A percentile compares a stretch with the other conserved stretches of the same genome.
Conservation (phyloP, 2,329 filamentous ascomycete species). For the Phaeosphaeriaceae sp. region DNA sequence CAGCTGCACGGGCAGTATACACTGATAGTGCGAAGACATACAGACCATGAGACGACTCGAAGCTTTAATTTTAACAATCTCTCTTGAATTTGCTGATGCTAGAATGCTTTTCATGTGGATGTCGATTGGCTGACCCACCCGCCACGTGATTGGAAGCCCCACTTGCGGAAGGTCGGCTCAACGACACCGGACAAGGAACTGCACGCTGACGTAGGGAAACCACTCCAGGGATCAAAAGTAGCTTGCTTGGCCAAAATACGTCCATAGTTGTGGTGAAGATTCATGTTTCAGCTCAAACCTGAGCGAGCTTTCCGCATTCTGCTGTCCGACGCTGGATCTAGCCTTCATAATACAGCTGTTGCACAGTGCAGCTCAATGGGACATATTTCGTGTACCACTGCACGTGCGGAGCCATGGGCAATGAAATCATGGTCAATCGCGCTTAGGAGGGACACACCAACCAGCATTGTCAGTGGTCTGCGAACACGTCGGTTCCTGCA, state of each 20-base stretch:
- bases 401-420: conserved; percentile 32
- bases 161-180: background rate
- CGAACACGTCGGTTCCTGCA: conserved; percentile 36
- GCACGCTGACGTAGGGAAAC: conserved; percentile 37
- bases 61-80: background rate
- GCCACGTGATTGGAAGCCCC: background rate
- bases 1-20: background rate
- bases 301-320: conserved; percentile 15
- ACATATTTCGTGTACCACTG: conserved; percentile 11
- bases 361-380: conserved; percentile 1
- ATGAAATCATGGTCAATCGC: conserved; percentile 19
- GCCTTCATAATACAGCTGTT: conserved; percentile 5
- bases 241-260: conserved; percentile 20
- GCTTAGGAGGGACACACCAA: conserved; percentile 16
- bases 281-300: conserved; percentile 30
- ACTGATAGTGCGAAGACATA: too few species aligned
- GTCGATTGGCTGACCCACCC: background rate
- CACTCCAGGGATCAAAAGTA: conserved; percentile 13
- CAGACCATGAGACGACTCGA: background rate
- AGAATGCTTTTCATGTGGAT: background rate
- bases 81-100: background rate
- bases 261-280: conserved; percentile 20
- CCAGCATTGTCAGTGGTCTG: conserved; percentile 25
- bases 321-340: conserved; percentile 2
- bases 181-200: conserved; percentile 15